Evolutionary conservation across 495 filamentous ascomycete species (phyloP), one percentile per base, ranked within the genome.

Genomic region (Cercophora sp.): DNA sequence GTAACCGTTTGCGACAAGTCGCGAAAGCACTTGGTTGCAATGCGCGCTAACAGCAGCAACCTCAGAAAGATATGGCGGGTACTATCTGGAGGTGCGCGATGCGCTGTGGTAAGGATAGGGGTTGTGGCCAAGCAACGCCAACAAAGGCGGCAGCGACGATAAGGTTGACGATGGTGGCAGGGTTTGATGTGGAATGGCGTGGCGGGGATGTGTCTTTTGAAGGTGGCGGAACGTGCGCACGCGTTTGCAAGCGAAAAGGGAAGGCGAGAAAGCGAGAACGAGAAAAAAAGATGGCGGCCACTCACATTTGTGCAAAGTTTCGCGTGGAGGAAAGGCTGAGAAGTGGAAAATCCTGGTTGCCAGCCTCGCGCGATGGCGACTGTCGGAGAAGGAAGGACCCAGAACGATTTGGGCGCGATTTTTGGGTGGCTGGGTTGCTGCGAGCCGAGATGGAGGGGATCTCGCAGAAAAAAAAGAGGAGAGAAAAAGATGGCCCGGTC

Each of bases 161-260:
- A 32, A 26, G n/a, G n/a, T n/a, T n/a, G n/a, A n/a, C n/a, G n/a
- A n/a, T n/a, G n/a, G n/a, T n/a, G n/a, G n/a, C n/a, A n/a, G n/a
- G n/a, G n/a, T n/a, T n/a, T n/a, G n/a, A n/a, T n/a, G n/a, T n/a
- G n/a, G 16, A 52, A 26, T 48, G 54, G 29, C n/a, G 29, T 51
- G 52, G 47, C 35, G 53, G 56, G 46, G 32, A 41, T 49, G 23
- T 42, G 51, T 27, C 32, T 45, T 47, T 50, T 39, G 51, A 55
- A 40, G 45, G 57, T 36, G 50, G 51, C 23, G 62, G 62, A 42
- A 63, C 64, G 64, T 67, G 64, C 64, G 49, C 64, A 61, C 66
- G 62, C 66, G 66, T 60, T 53, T 32, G 54, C 20, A 35, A 15
- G 16, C 26, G 24, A 44, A 13, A 27, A 23, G 20, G 43, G 41